These are phyloP conservation scores for Zostera marina DNA, from an alignment of 116 monocot genomes.

Conservation along the genomic window DNA sequence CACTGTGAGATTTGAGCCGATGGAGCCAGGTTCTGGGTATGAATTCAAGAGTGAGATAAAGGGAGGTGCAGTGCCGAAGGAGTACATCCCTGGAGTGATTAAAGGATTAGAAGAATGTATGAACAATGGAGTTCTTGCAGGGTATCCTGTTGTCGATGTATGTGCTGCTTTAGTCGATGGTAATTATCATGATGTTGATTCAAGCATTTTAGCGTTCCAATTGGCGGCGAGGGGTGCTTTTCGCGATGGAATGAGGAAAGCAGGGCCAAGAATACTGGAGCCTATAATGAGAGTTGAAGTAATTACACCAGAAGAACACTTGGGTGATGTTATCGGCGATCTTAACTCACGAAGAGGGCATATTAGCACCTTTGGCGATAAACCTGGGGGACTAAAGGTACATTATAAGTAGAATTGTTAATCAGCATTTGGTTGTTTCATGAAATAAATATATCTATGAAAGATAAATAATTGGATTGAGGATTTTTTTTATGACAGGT, in stretches of 20 bases:
- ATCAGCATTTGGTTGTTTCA: neutral
- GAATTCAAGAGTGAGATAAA: conserved; percentile 98
- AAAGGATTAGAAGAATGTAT: conserved; percentile 96
- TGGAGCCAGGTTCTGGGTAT: conserved; percentile 74
- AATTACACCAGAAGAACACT: conserved; percentile 87
- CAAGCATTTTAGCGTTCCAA: conserved; percentile 92
- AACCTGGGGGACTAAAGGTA: conserved; percentile 97
- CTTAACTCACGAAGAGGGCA: conserved; percentile 90
- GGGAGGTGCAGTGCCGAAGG: conserved; percentile 86
- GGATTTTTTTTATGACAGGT: conserved; percentile 26
- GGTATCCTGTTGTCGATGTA: conserved; percentile 91
- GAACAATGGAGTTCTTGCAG: conserved; percentile 89
- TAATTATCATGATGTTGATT: conserved; percentile 93
- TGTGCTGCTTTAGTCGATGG: conserved; percentile 80
- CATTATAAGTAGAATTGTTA: neutral
- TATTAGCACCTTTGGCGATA: conserved; percentile 80
- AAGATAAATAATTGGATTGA: neutral
- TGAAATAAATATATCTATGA: neutral
- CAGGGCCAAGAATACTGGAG: conserved; percentile 75
- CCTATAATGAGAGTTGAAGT: conserved; percentile 99
- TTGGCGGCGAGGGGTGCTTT: conserved; percentile 91
- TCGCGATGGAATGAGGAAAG: conserved; percentile 77
- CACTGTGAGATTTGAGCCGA: conserved; percentile 83
- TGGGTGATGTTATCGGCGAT: conserved; percentile 99
- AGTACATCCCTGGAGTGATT: conserved; percentile 93